These are phyloP conservation scores for Aspergillus vadensis DNA, from an alignment of 2,329 filamentous ascomycete species.

Conservation along the genomic window DNA sequence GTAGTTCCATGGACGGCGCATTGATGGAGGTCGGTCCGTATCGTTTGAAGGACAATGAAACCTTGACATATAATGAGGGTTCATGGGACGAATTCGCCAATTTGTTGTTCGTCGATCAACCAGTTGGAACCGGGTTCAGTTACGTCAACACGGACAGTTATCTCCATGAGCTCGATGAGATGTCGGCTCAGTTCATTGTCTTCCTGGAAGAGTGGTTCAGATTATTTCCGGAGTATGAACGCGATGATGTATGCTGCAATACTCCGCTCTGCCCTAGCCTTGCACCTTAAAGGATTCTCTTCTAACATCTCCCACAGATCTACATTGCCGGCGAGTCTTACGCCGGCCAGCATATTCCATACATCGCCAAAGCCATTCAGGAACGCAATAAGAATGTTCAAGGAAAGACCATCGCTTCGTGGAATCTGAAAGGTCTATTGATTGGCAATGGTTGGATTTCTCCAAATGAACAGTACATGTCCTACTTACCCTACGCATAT, in stretches of 20 bases:
- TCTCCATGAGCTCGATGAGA: slow-evolving; percentile 79
- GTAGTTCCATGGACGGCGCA: slow-evolving; percentile 94
- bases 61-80: slow-evolving; percentile 82
- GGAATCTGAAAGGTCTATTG: slow-evolving; percentile 81
- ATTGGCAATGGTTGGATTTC: slow-evolving; percentile 99
- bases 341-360: slow-evolving; percentile 94
- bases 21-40: slow-evolving; percentile 97
- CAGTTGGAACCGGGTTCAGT: slow-evolving; percentile 94
- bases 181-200: slow-evolving; percentile 82
- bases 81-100: slow-evolving; percentile 99
- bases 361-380: slow-evolving; percentile 89
- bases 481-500: slow-evolving; percentile 81
- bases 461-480: slow-evolving; percentile 82
- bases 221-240: slow-evolving; percentile 86
- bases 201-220: slow-evolving; percentile 92
- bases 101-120: slow-evolving; percentile 93
- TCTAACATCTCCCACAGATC: slow-evolving; percentile 57
- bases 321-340: slow-evolving; percentile 97
- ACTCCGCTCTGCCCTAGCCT: background rate
- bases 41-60: slow-evolving; percentile 71
- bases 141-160: slow-evolving; percentile 90
- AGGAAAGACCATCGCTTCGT: slow-evolving; percentile 50
- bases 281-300: background rate
- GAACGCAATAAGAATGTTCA: slow-evolving; percentile 73
- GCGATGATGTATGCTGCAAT: slow-evolving; percentile 76